Evolutionary conservation across 768 basidiomycete species (phyloP).

Genomic region (Mrakia blollopis): DNA sequence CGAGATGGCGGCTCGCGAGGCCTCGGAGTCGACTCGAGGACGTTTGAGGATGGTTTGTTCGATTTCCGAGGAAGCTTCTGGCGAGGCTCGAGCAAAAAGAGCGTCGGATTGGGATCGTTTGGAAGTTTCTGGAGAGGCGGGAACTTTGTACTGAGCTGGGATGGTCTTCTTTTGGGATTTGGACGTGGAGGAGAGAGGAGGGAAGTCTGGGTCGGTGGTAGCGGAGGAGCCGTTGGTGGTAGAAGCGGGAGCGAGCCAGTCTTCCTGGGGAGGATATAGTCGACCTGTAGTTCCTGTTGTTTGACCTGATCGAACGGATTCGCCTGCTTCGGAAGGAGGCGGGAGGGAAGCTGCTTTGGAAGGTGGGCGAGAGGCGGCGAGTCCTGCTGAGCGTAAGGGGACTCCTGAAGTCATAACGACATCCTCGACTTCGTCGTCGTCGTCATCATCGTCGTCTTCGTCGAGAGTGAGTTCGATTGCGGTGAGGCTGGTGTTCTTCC

Average conservation of each 20-base stretch:
- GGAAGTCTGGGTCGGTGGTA: not conserved
- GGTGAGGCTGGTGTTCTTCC: not conserved
- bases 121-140: too few species aligned
- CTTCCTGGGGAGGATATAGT: not conserved
- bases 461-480: not conserved
- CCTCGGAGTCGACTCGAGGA: too few species aligned
- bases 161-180: too few species aligned
- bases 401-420: not conserved
- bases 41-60: too few species aligned
- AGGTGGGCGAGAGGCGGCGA: not conserved
- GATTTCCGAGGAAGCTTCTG: too few species aligned
- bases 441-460: constrained; percentile 4
- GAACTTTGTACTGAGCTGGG: too few species aligned
- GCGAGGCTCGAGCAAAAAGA: too few species aligned
- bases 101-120: too few species aligned
- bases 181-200: not conserved
- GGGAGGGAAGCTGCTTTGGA: not conserved
- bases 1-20: too few species aligned
- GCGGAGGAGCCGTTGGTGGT: not conserved
- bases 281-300: not conserved
- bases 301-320: too few species aligned
- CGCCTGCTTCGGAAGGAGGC: not conserved
- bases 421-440: constrained; percentile 1
- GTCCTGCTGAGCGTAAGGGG: too few species aligned
- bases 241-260: not conserved